Base-by-base conservation (phyloP, 164 flowering plant species). In the Macadamia integrifolia region DNA sequence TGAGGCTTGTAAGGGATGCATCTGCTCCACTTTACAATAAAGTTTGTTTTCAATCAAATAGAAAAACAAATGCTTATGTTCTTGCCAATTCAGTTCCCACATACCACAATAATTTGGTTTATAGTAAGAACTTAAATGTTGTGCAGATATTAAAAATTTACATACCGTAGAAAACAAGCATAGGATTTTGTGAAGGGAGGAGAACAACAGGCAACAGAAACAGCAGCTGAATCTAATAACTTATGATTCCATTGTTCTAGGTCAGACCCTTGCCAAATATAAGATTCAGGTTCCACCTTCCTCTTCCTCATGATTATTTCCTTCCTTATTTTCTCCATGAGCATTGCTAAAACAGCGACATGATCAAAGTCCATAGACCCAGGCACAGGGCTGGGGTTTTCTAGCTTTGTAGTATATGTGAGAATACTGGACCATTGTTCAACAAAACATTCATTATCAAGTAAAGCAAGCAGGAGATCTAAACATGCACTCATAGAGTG, bases 381-480 rank as follows among this genome's bases (percentile, higher is more conserved):
- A 62, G 58, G 58, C 23, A 50, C 72, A 69, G 58, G 28, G 66
- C 49, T 77, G 68, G 76, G 67, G 48, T 73, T 69, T 57, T 66
- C 72, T 61, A 23, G 46, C 32, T 67, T 66, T 40, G 78, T 71
- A 71, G 82, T 81, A 82, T 76, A 78, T 52, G 83, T 70, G 48
- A 94, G 65, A 68, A 90, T 77, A 43, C 73, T 65, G 72, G 67
- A 56, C 97, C 98, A 90, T 73, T 92, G 99, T 63, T 88, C 88
- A 69, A 70, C 31, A 77, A 90, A 92, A 78, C 70, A 77, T 59
- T 87, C 88, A 72, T 84, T 86, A 67, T 92, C 94, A 42, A 94
- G 83, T 74, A 94, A 75, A 29, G 86, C 77, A 73, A 94, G 91
- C 76, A 94, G 76, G 32, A 94, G 83, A 82, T 94, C 97, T 40